Evolutionary conservation across 2,329 filamentous ascomycete genomes (phyloP).

Genomic region (Fusarium stilboides): DNA sequence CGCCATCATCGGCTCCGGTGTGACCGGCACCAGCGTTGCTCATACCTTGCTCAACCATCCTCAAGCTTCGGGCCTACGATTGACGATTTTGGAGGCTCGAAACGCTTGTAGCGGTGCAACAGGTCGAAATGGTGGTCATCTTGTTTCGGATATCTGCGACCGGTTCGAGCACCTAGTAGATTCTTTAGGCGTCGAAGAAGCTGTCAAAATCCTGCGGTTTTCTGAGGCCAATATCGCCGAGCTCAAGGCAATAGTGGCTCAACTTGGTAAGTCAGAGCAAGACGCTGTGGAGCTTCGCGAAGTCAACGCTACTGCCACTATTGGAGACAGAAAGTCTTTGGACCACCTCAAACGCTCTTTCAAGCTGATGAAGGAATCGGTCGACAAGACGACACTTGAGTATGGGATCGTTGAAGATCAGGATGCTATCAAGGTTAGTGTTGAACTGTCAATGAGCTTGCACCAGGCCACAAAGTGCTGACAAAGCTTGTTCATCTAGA

Average conservation of each 20-base stretch:
- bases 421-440: slow-evolving; percentile 36
- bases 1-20: slow-evolving; percentile 50
- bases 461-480: not conserved
- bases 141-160: slow-evolving; percentile 54
- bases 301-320: slow-evolving; percentile 6
- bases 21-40: slow-evolving; percentile 48
- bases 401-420: slow-evolving; percentile 8
- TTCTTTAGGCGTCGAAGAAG: slow-evolving; percentile 53
- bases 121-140: slow-evolving; percentile 50
- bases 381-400: not conserved
- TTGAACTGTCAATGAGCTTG: too few species aligned
- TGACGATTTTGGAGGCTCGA: slow-evolving; percentile 49
- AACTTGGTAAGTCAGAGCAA: slow-evolving; percentile 10
- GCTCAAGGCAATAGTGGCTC: slow-evolving; percentile 9
- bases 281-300: slow-evolving; percentile 10
- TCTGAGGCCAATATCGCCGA: slow-evolving; percentile 44
- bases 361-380: not conserved
- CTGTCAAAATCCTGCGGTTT: slow-evolving; percentile 60
- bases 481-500: not conserved
- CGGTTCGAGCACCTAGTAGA: slow-evolving; percentile 53
- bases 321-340: slow-evolving; percentile 4
- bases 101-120: slow-evolving; percentile 48
- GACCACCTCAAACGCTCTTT: slow-evolving; percentile 1
- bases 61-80: not conserved
- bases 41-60: slow-evolving; percentile 41